phyloP scores from a whole-genome alignment of 495 filamentous ascomycete genomes.

The Tuber indicum region DNA sequence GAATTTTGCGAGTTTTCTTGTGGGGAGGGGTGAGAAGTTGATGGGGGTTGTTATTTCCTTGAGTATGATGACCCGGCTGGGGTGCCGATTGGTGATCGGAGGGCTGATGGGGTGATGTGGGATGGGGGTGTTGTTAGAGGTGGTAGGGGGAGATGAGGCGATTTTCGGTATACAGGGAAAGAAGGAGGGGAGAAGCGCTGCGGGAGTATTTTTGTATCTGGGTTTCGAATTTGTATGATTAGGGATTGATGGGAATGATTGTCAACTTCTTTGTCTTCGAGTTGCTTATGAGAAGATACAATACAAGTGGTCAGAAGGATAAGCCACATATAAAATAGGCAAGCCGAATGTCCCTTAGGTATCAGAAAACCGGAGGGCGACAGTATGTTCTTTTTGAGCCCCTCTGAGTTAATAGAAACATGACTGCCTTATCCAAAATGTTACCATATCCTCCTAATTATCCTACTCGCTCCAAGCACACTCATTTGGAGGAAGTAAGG shows the following conservation, averaged over 20 bases:
- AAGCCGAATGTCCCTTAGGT: too few species aligned
- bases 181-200: not conserved
- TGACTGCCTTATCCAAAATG: too few species aligned
- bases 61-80: constrained; percentile 29
- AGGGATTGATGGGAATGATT: not conserved
- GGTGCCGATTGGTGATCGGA: constrained; percentile 24
- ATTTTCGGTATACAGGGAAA: constrained; percentile 10
- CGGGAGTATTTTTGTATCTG: not conserved
- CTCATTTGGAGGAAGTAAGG: too few species aligned
- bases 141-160: constrained; percentile 26
- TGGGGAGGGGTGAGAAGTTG: constrained; percentile 24
- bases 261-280: not conserved
- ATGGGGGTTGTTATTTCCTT: constrained; percentile 29
- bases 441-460: too few species aligned
- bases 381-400: too few species aligned
- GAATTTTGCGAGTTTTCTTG: constrained; percentile 38
- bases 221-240: not conserved
- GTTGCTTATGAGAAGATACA: not conserved
- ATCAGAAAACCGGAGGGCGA: too few species aligned
- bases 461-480: too few species aligned
- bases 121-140: constrained; percentile 6
- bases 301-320: too few species aligned
- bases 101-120: constrained; percentile 38
- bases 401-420: too few species aligned
- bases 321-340: too few species aligned